Evolutionary conservation across 208 protist genomes (phyloP), one percentile per base, ranked within the genome.

Genomic region (Giardia muris): DNA sequence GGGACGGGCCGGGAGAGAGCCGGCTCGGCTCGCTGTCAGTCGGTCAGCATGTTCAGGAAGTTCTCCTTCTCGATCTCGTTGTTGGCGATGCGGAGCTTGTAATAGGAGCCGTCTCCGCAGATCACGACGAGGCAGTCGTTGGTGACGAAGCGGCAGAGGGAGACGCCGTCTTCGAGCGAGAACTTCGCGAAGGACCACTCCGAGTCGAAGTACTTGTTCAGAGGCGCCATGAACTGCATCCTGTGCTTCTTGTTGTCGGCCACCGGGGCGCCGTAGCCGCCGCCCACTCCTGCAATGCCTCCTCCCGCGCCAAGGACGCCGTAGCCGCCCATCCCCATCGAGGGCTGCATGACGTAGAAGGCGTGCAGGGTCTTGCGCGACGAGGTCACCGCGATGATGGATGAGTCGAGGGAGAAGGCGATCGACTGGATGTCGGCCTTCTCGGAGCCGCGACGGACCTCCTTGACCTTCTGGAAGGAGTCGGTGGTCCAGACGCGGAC

Each of bases 141-240:
- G 4, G 19, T 43, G 42, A 43, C 42, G 86, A 89, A 89, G 4
- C 86, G n/a, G 42, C 86, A 89, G 86, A 89, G 4, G 42, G 19
- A 45, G 4, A 89, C 86, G 45, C 3, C 3, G 86, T 43, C 4
- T 4, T 89, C 86, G 3, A 89, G 19, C 39, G 4, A 10, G 19
- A 89, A 45, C 42, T 89, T 89, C 4, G 86, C 86, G 45, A 89
- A 89, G 19, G 19, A 45, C 86, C 86, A 89, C 42, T 89, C 86
- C 39, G 86, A 89, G 42, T 89, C 86, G 86, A 89, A 89, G 42
- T 89, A 89, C 42, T 89, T 89, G 86, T 89, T 89, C 4, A 89
- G n/a, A 43, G 19, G 4, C 39, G 19, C 4, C 4, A 89, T 4
- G 42, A 89, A 89, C 42, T 89, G 4, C 42, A 89, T 45, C 42